phyloP scores from a whole-genome alignment of 2,329 filamentous ascomycete species.

The Phaeosphaeria sp. region DNA sequence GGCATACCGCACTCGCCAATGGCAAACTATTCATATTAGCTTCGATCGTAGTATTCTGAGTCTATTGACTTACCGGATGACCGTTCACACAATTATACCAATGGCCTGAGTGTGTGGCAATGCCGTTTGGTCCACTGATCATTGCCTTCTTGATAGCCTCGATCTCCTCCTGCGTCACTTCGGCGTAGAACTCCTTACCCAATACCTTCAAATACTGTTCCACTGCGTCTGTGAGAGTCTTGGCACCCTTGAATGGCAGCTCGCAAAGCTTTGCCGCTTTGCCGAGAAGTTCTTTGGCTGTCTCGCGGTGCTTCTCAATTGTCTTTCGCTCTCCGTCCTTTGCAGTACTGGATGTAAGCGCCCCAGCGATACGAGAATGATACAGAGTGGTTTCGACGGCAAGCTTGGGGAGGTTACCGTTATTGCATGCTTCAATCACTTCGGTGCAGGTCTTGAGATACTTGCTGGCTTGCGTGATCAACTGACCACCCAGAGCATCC shows the following conservation, averaged over 20 bases:
- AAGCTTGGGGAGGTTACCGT: conserved; percentile 47
- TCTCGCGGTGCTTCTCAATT: conserved; percentile 17
- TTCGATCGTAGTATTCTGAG: not conserved
- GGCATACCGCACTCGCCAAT: conserved; percentile 72
- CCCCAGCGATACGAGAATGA: conserved; percentile 39
- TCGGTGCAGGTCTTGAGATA: conserved; percentile 37
- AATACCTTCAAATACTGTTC: conserved; percentile 38
- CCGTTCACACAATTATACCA: conserved; percentile 68
- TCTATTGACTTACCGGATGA: conserved; percentile 53
- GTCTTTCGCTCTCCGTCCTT: conserved; percentile 10
- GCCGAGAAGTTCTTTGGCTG: conserved; percentile 34
- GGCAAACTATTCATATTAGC: conserved; percentile 53
- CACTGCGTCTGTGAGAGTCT: conserved; percentile 32
- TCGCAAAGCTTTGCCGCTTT: conserved; percentile 43
- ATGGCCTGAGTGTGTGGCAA: conserved; percentile 58
- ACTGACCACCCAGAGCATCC: conserved; percentile 20
- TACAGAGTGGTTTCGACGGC: conserved; percentile 46
- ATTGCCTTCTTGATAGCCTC: conserved; percentile 57
- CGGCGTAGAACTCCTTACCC: conserved; percentile 47
- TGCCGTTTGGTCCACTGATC: conserved; percentile 51
- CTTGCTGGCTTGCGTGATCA: conserved; percentile 4
- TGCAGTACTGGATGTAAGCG: conserved; percentile 25
- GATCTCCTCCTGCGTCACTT: conserved; percentile 53
- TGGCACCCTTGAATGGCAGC: conserved; percentile 37
- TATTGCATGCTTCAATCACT: conserved; percentile 38